phyloP scores from a whole-genome alignment of 345 rosid species.

The Linum trigynum region DNA sequence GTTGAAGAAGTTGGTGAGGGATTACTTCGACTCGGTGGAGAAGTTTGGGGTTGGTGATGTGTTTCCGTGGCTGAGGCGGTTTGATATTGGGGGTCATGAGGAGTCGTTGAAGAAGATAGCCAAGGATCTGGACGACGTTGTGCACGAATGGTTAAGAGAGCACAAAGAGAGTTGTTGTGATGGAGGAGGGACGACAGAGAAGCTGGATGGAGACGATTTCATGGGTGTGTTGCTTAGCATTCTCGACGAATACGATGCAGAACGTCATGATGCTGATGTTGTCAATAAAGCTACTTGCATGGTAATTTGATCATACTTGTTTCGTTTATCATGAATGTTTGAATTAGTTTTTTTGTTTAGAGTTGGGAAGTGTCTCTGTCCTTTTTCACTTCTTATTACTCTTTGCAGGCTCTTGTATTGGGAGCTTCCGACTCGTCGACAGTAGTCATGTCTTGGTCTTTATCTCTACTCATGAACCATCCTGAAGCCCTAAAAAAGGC shows the following conservation, averaged over 20 bases:
- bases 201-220: conserved; percentile 13
- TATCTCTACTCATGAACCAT: conserved; percentile 17
- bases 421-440: conserved; percentile 20
- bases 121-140: conserved; percentile 15
- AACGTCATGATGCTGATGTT: conserved; percentile 16
- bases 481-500: conserved; percentile 9
- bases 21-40: conserved; percentile 14
- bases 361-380: too few relatives aligned
- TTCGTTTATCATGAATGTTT: too few relatives aligned
- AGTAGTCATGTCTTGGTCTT: conserved; percentile 15
- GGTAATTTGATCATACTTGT: conserved; percentile 12
- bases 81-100: conserved; percentile 27
- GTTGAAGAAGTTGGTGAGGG: conserved; percentile 13
- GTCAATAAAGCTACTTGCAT: conserved; percentile 24
- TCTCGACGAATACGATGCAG: background rate
- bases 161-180: conserved; percentile 12
- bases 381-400: too few relatives aligned
- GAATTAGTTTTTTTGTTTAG: too few relatives aligned
- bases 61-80: conserved; percentile 26
- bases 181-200: background rate
- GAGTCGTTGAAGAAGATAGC: conserved; percentile 21
- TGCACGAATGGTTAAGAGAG: conserved; percentile 20
- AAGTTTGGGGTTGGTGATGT: conserved; percentile 17
- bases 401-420: conserved; percentile 9
- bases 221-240: conserved; percentile 29